Base-by-base conservation (phyloP, 768 basidiomycete species). In the Calocybe cyanea region DNA sequence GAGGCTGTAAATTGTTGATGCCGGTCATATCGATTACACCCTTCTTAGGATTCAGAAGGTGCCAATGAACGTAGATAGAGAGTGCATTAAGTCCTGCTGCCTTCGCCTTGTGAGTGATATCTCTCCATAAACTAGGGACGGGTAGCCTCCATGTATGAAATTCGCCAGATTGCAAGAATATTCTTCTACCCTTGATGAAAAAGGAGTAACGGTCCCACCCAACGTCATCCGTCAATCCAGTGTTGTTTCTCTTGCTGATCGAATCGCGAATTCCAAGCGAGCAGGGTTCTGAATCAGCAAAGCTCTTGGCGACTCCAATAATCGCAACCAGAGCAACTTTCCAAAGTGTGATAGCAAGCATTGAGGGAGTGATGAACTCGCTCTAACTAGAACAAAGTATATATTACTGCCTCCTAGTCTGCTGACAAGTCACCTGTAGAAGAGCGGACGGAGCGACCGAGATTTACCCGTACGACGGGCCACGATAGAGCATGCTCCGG, bases 121-220 rank as follows among this genome's bases (percentile, higher is more conserved):
- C 52, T 39, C 48, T 54, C 52, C 52, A 54, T 11, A 54, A 41
- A 7, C 41, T 34, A 1, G 49, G 49, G 34, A 50, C 46, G 30
- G 52, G 52, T 25, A 54, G 46, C 37, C 52, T 38, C 52, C 52
- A 54, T 7, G 49, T 45, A 41, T 54, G 52, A 15, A 54, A 54
- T 41, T 54, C 52, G 17, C 52, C 52, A 10, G 52, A 47, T 37
- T 54, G 52, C 25, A 54, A 32, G 37, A 50, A 54, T 28, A 54
- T 45, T 23, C 52, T 49, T 21, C 45, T 47, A 5, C 43, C 52
- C 9, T 51, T 38, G 14, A 54, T 32, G 28, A 42, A 54, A 40
- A 54, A 54, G 5, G 52, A 54, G 32, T 54, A 54, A 19, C 45
- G 21, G 21, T 54, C 52, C 52, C 52, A 54, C 34, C 49, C 52